Percentiles rank a stretch among this genome's conserved stretches.
phyloP scores from a whole-genome alignment of 306 rosid species.

The Coriaria nepalensis region DNA sequence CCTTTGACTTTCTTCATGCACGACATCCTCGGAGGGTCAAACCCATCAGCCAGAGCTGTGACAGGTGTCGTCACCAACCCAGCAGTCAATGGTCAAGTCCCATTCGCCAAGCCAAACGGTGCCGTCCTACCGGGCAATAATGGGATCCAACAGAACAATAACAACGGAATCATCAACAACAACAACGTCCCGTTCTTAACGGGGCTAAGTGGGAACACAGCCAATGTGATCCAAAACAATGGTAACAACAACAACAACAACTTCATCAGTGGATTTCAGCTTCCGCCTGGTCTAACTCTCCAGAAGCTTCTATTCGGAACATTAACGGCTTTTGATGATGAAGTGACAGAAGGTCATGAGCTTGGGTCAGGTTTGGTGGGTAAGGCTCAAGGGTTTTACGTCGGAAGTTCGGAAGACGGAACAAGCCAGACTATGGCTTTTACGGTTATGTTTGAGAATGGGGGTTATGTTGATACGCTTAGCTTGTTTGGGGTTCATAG shows the following conservation, averaged over 20 bases:
- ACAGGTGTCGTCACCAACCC: constrained; percentile 62
- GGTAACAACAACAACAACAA: constrained; percentile 20
- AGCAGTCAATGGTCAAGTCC: constrained; percentile 55
- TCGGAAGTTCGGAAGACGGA: constrained; percentile 53
- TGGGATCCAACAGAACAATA: constrained; percentile 50
- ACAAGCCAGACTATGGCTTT: constrained; percentile 55
- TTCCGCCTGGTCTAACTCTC: constrained; percentile 39
- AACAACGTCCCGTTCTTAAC: constrained; percentile 73
- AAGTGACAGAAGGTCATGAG: constrained; percentile 54
- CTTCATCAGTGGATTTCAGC: constrained; percentile 25
- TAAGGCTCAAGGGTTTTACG: constrained; percentile 65
- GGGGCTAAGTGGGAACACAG: constrained; percentile 46
- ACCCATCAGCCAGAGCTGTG: constrained; percentile 57
- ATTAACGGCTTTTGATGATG: constrained; percentile 59
- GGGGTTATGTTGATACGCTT: constrained; percentile 44
- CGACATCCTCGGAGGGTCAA: constrained; percentile 64
- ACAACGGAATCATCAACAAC: constrained; percentile 64
- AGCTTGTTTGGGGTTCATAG: constrained; percentile 64
- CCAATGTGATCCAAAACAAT: constrained; percentile 36
- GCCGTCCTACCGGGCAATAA: constrained; percentile 43
- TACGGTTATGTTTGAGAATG: constrained; percentile 52
- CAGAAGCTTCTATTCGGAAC: constrained; percentile 68
- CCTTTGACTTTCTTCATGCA: constrained; percentile 53
- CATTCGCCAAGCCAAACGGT: constrained; percentile 72
- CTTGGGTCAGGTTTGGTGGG: constrained; percentile 59